A percentile compares a stretch with the other conserved stretches of the same genome.
phyloP scores from a whole-genome alignment of 2,329 filamentous ascomycete genomes.

The Gnomoniopsis sp. region DNA sequence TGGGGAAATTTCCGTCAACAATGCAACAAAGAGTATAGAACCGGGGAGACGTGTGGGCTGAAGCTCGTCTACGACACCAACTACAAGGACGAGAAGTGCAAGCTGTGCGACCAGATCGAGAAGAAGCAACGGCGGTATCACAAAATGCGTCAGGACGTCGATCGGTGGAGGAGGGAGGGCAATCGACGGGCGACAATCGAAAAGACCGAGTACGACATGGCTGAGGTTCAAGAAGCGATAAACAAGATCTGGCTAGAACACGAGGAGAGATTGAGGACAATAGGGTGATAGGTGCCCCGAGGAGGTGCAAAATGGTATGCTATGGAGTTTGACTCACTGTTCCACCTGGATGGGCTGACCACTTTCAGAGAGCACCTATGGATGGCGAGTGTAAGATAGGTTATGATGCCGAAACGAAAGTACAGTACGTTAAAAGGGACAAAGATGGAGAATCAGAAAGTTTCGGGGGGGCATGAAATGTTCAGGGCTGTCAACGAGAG shows the following conservation, averaged over 20 bases:
- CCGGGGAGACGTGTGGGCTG: conserved; percentile 93
- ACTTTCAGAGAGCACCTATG: background rate
- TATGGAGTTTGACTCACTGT: background rate
- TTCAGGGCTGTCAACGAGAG: background rate
- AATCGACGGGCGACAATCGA: conserved; percentile 71
- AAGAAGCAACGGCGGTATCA: conserved; percentile 74
- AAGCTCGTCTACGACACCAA: conserved; percentile 79
- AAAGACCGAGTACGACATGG: conserved; percentile 67
- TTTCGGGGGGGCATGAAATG: background rate
- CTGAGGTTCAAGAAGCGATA: conserved; percentile 60
- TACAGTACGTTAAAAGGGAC: background rate
- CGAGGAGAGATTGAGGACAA: conserved; percentile 35
- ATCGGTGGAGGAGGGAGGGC: conserved; percentile 74
- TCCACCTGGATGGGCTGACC: background rate
- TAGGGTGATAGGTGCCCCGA: conserved; percentile 27
- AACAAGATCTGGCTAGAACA: conserved; percentile 40
- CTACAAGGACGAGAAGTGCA: conserved; percentile 64
- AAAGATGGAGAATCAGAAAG: background rate
- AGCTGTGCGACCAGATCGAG: conserved; percentile 83
- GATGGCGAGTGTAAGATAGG: background rate
- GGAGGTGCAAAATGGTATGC: background rate
- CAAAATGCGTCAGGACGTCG: conserved; percentile 72
- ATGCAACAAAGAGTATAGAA: conserved; percentile 92
- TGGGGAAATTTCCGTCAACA: conserved; percentile 92
- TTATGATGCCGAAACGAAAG: background rate